Evolutionary conservation across 176 grass and related monocot genomes (phyloP), one percentile per base, ranked within the genome.

Genomic region (Phragmites australis): DNA sequence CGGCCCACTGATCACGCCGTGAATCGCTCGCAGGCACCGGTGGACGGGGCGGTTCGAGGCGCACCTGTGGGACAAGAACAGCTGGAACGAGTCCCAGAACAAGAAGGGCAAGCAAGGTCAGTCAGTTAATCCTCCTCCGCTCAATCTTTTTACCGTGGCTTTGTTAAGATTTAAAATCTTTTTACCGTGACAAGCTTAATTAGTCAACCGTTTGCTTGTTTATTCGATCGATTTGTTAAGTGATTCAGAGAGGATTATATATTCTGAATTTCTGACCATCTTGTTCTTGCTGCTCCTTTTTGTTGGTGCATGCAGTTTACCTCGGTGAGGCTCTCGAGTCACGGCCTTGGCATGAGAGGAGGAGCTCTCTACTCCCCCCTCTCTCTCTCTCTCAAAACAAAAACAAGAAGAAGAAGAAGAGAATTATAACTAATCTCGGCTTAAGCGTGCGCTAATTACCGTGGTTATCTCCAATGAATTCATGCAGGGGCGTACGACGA

Each of bases 91-190:
- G 72, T 81, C 91, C 44, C 94, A 97, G 86, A 97, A 86, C 87
- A 97, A 97, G 86, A 97, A 97, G 77, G 94, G 94, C 61, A 97
- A 93, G 70, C 94, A 97, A 93, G 94, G 94, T 97, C 77, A 41
- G 23, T 72, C 3, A 29, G 15, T 46, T 53, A 25, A 57, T 26
- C 34, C 31, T 22, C 6, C 30, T 13, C 9, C 1, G 0, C n/a
- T n/a, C 4, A 27, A 10, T 17, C 29, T 34, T 6, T 22, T 40
- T 74, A 55, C n/a, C n/a, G n/a, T n/a, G n/a, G n/a, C n/a, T n/a
- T n/a, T n/a, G n/a, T n/a, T n/a, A n/a, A n/a, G n/a, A n/a, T n/a
- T n/a, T n/a, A n/a, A n/a, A n/a, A n/a, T n/a, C n/a, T n/a, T n/a
- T 40, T 74, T 74, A 74, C 71, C 49, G 21, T 49, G n/a, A n/a